Evolutionary conservation across 1,284 basidiomycete genomes (phyloP), one percentile per base, ranked within the genome.

Genomic region (Meripilus lineatus): DNA sequence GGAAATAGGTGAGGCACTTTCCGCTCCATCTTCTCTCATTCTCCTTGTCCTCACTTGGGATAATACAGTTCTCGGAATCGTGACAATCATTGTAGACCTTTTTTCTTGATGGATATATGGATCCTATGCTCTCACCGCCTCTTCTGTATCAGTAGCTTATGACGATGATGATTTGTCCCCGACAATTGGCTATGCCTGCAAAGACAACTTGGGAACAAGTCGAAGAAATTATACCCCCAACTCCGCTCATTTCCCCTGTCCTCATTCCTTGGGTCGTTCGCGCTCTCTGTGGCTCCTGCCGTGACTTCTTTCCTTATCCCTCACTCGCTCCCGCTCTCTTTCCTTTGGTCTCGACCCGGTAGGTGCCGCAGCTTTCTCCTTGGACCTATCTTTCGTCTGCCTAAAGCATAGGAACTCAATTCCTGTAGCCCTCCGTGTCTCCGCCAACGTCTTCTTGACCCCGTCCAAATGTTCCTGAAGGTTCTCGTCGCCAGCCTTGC

Each of bases 341-440:
- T 54, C 57, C 40, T 49, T 50, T 32, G 21, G 38, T 33, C 44
- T 46, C 42, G 45, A 33, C 24, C 45, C 39, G 17, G 50, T 41
- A n/a, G 44, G 18, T 4, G 45, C 44, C 17, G 47, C 24, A 5
- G 40, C 32, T 49, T 56, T 58, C 23, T 63, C 57, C 46, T 56
- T 59, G 40, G 49, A 39, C 45, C 63, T 67, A 37, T 65, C 63
- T 63, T 83, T 85, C 11, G 79, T 77, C 58, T 77, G 77, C 51
- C 82, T 74, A 70, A 90, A 90, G 67, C 96, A 99, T 59, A 98
- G 67, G 55, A 97, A 99, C 62, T 97, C 93, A 46, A 98, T 84
- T 4, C 90, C 91, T 2, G 95, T 98, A 34, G 91, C 87, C 43
- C 91, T 79, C 34, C 94, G 74, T 40, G 89, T 88, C 47, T 93